phyloP scores from a whole-genome alignment of 2,329 filamentous ascomycete species.

The Microsporum audouinii region DNA sequence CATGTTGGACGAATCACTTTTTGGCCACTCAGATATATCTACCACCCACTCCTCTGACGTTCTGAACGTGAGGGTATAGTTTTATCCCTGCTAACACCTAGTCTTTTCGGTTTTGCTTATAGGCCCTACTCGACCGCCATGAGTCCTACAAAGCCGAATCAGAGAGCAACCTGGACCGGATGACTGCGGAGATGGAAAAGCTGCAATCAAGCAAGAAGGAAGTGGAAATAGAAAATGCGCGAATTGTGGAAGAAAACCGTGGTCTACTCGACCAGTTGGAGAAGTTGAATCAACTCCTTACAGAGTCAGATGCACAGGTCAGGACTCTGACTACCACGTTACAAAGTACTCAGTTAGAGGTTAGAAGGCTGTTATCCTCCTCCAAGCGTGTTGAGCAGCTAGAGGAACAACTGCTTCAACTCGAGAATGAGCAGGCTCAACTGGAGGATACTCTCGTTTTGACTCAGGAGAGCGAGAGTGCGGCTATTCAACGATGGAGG shows the following conservation, averaged over 20 bases:
- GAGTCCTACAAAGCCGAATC: conserved; percentile 90
- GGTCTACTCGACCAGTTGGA: conserved; percentile 74
- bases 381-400: conserved; percentile 64
- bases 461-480: conserved; percentile 63
- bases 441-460: conserved; percentile 56
- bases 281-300: conserved; percentile 63
- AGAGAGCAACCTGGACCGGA: conserved; percentile 66
- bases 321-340: conserved; percentile 65
- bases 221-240: conserved; percentile 65
- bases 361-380: conserved; percentile 62
- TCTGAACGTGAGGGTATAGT: not conserved
- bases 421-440: conserved; percentile 70
- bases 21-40: conserved; percentile 4
- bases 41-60: not conserved
- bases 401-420: conserved; percentile 63
- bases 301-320: conserved; percentile 69
- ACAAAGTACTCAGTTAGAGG: conserved; percentile 62
- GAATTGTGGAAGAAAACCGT: conserved; percentile 72
- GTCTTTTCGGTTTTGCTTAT: conserved; percentile 17
- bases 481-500: conserved; percentile 72
- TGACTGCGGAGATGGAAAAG: conserved; percentile 60
- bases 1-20: conserved; percentile 5
- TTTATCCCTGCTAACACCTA: conserved; percentile 9
- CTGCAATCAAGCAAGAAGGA: conserved; percentile 63
- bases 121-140: conserved; percentile 86